A percentile compares a stretch with the other conserved stretches of the same genome.
These are phyloP conservation scores for Sporothrix dimorphospora DNA, from an alignment of 2,329 filamentous ascomycete genomes.

Conservation along the genomic window DNA sequence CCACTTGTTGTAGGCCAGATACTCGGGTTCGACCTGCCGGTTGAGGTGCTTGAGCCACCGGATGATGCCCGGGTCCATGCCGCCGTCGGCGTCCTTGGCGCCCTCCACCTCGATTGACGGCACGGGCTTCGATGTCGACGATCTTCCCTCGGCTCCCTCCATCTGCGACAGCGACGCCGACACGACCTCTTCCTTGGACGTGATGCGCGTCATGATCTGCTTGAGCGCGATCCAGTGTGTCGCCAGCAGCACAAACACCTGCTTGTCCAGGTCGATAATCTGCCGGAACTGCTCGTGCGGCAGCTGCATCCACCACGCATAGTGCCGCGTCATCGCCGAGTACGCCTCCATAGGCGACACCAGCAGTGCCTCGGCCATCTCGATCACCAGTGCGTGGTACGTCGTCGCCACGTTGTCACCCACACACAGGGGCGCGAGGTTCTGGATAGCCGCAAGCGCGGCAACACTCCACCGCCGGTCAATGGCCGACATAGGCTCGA, in stretches of 20 bases:
- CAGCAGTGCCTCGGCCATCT: constrained; percentile 56
- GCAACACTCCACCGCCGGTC: constrained; percentile 50
- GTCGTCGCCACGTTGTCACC: constrained; percentile 48
- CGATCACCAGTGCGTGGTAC: constrained; percentile 51
- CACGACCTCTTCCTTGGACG: constrained; percentile 36
- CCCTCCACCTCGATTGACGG: constrained; percentile 21
- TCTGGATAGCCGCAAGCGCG: constrained; percentile 50
- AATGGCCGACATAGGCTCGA: constrained; percentile 49
- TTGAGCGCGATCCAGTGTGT: constrained; percentile 60
- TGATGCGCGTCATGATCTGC: constrained; percentile 57
- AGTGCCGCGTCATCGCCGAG: constrained; percentile 53
- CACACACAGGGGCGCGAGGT: constrained; percentile 49
- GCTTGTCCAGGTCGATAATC: constrained; percentile 52
- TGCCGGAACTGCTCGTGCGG: constrained; percentile 56
- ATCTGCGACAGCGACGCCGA: background rate
- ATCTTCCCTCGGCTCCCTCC: background rate
- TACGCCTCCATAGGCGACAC: constrained; percentile 60
- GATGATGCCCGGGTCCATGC: constrained; percentile 49
- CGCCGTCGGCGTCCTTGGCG: constrained; percentile 36
- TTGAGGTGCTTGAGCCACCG: constrained; percentile 59
- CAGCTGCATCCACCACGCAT: constrained; percentile 62
- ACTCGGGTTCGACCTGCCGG: constrained; percentile 48
- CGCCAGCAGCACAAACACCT: constrained; percentile 52
- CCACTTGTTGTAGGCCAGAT: constrained; percentile 55
- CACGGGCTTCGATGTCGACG: background rate